A percentile compares a stretch with the other conserved stretches of the same genome.
These are phyloP conservation scores for Boletus sp. DNA, from an alignment of 1,284 basidiomycete genomes.

Conservation along the genomic window DNA sequence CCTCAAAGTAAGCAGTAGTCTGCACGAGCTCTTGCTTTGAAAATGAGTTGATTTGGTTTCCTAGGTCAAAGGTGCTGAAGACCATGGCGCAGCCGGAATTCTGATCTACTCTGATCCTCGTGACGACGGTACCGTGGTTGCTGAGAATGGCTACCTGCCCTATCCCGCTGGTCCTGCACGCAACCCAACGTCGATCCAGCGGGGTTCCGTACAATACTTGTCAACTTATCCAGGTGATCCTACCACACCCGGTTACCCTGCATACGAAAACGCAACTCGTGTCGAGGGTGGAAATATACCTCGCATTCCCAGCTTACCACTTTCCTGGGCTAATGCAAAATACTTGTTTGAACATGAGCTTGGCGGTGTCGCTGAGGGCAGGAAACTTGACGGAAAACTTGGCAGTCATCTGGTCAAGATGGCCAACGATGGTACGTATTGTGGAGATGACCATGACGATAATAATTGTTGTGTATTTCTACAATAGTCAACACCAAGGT, in stretches of 20 bases:
- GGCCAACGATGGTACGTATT: constrained; percentile 55
- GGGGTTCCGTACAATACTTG: constrained; percentile 84
- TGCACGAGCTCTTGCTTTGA: background rate
- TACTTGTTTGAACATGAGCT: constrained; percentile 57
- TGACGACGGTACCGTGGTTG: constrained; percentile 82
- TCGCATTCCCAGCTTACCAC: constrained; percentile 76
- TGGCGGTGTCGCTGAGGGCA: constrained; percentile 33
- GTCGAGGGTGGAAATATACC: constrained; percentile 70
- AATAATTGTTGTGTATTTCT: constrained; percentile 6
- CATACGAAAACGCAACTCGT: constrained; percentile 81
- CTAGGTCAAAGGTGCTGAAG: constrained; percentile 77
- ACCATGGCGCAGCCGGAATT: constrained; percentile 72
- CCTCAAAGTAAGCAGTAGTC: constrained; percentile 52
- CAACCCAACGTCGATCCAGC: constrained; percentile 79
- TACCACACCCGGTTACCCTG: constrained; percentile 82
- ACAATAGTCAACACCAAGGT: constrained; percentile 66
- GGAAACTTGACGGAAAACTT: constrained; percentile 44
- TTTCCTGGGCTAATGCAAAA: constrained; percentile 70
- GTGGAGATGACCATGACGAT: constrained; percentile 1
- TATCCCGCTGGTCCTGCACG: constrained; percentile 88
- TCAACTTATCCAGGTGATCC: constrained; percentile 83
- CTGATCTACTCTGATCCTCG: constrained; percentile 87
- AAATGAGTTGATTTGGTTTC: constrained; percentile 4
- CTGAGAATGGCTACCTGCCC: constrained; percentile 69
- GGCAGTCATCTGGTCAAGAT: constrained; percentile 51